These are phyloP conservation scores for Abrus pulchellus DNA, from an alignment of 306 rosid genomes.

Conservation along the genomic window DNA sequence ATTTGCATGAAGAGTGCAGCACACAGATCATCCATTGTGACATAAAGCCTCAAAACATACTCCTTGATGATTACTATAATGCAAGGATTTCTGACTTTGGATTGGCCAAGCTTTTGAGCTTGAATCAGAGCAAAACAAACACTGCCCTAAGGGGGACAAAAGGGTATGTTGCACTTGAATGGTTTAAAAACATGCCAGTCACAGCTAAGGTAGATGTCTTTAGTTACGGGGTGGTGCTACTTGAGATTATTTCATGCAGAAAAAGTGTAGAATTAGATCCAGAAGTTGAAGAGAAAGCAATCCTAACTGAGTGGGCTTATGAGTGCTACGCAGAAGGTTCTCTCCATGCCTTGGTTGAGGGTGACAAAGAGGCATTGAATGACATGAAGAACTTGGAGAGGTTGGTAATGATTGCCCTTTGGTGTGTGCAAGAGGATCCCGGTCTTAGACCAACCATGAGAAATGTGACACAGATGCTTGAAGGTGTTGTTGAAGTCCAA, in stretches of 20 bases:
- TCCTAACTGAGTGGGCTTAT: slow-evolving; percentile 56
- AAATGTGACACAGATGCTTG: slow-evolving; percentile 54
- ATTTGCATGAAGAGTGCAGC: slow-evolving; percentile 55
- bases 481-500: slow-evolving; percentile 53
- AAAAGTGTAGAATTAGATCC: slow-evolving; percentile 43
- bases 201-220: slow-evolving; percentile 55
- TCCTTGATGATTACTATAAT: slow-evolving; percentile 48
- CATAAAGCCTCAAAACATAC: slow-evolving; percentile 61
- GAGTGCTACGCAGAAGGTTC: slow-evolving; percentile 45
- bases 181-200: slow-evolving; percentile 55
- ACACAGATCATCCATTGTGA: slow-evolving; percentile 58
- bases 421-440: slow-evolving; percentile 61
- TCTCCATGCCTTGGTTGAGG: slow-evolving; percentile 44
- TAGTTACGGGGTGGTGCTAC: slow-evolving; percentile 53
- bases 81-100: slow-evolving; percentile 53
- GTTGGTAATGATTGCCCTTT: slow-evolving; percentile 47
- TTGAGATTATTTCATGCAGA: slow-evolving; percentile 54
- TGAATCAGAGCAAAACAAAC: slow-evolving; percentile 55
- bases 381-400: slow-evolving; percentile 48
- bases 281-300: slow-evolving; percentile 48
- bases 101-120: slow-evolving; percentile 50
- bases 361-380: slow-evolving; percentile 52
- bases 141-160: slow-evolving; percentile 59
- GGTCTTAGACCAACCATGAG: slow-evolving; percentile 52
- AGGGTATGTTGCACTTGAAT: slow-evolving; percentile 62